Evolutionary conservation across 192 early-diverging fungal genomes (phyloP).

Genomic region (Fimicolochytrium jonesii): DNA sequence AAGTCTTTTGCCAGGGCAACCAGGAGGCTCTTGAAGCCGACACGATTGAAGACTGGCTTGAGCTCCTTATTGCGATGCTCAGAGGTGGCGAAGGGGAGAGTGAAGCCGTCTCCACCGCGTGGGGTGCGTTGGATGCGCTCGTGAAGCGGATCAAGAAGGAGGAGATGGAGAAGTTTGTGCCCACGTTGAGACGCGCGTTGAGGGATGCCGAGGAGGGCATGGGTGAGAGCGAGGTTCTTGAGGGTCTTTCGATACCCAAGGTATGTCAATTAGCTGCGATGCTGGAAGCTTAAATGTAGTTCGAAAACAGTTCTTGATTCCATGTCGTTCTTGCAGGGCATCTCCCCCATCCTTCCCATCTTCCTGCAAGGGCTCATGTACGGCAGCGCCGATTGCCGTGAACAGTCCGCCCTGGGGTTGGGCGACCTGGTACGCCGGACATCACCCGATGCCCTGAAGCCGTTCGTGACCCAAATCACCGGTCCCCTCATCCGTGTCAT

Average conservation of each 20-base stretch:
- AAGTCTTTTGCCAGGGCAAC: slow-evolving; percentile 62
- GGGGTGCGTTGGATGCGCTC: slow-evolving; percentile 77
- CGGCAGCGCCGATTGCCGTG: slow-evolving; percentile 75
- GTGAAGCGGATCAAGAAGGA: slow-evolving; percentile 84
- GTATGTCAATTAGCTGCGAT: no score
- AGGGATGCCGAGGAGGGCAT: slow-evolving; percentile 48
- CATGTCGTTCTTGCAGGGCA: slow-evolving; percentile 46
- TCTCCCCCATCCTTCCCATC: slow-evolving; percentile 85
- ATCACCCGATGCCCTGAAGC: slow-evolving; percentile 68
- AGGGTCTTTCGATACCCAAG: slow-evolving; percentile 89
- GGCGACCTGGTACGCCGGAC: slow-evolving; percentile 71
- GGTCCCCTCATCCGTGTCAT: slow-evolving; percentile 97
- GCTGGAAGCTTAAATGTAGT: background rate
- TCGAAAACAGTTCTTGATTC: background rate
- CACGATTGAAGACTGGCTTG: slow-evolving; percentile 80
- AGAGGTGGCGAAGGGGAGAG: slow-evolving; percentile 37
- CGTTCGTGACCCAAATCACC: slow-evolving; percentile 92
- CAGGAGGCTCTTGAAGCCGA: slow-evolving; percentile 50
- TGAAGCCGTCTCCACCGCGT: slow-evolving; percentile 58
- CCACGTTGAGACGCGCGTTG: slow-evolving; percentile 63
- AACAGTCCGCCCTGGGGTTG: slow-evolving; percentile 82
- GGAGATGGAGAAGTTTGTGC: slow-evolving; percentile 77
- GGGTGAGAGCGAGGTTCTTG: slow-evolving; percentile 42
- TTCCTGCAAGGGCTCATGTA: slow-evolving; percentile 92
- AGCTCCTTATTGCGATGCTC: slow-evolving; percentile 68